Percentiles rank a stretch among this genome's conserved stretches.
Evolutionary conservation across 2,329 filamentous ascomycete species (phyloP).

Genomic region (Cladorrhinum sp.): DNA sequence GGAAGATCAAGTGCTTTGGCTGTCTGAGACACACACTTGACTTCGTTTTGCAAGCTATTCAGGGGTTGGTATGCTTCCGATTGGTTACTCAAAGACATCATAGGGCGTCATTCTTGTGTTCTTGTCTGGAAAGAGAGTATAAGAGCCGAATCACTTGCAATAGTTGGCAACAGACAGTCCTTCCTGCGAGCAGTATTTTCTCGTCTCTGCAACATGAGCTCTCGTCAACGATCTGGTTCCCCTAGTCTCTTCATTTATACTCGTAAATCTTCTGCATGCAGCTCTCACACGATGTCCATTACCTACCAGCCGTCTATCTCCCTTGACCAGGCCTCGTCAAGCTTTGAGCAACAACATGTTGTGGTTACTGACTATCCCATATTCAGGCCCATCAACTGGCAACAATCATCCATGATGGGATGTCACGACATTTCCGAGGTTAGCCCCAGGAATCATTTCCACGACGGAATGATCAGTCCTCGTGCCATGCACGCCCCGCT

Average conservation of each 20-base stretch:
- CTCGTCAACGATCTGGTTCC: neutral
- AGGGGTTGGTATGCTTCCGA: constrained; percentile 8
- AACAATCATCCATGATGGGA: neutral
- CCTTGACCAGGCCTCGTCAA: neutral
- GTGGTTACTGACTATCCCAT: neutral
- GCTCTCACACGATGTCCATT: neutral
- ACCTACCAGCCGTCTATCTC: neutral
- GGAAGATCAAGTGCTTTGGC: neutral
- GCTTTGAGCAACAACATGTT: neutral
- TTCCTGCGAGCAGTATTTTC: neutral
- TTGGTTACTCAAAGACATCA: constrained; percentile 14
- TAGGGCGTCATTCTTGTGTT: constrained; percentile 15
- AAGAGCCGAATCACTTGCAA: neutral
- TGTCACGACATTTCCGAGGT: neutral
- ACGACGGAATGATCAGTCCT: neutral
- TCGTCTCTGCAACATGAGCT: neutral
- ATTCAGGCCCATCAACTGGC: neutral
- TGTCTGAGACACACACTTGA: constrained; percentile 18
- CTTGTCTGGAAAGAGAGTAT: neutral
- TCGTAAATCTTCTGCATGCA: neutral
- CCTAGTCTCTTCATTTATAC: constrained; percentile 3
- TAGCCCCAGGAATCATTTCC: neutral
- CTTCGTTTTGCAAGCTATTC: constrained; percentile 5
- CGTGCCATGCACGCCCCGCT: too few relatives aligned
- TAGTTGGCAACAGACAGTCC: neutral